A percentile compares a stretch with the other conserved stretches of the same genome.
Conservation (phyloP, 352 stramenopile species). For the Globisporangium iwayamae region DNA sequence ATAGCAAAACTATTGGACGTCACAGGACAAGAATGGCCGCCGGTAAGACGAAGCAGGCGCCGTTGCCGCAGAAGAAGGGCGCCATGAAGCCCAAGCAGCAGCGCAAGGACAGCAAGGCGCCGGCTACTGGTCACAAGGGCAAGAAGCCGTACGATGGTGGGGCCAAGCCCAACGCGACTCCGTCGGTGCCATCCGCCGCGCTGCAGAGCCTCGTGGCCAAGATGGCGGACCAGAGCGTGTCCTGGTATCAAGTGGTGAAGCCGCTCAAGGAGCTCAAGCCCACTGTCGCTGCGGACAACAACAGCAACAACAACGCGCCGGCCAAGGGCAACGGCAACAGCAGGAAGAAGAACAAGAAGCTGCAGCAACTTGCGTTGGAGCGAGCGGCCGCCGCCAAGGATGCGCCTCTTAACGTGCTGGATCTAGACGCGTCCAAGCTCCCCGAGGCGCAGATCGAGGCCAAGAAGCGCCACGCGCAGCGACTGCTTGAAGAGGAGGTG, state of each 20-base stretch:
- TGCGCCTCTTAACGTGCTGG: neutral
- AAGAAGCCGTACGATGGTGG: conserved; percentile 5
- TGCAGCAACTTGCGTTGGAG: neutral
- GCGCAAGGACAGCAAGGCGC: conserved; percentile 2
- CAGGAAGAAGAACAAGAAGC: conserved; percentile 20
- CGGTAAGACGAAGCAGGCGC: conserved; percentile 1
- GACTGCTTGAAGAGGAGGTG: conserved; percentile 57
- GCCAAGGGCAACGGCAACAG: conserved; percentile 10
- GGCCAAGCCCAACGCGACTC: conserved; percentile 4
- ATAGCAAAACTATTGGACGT: conserved; percentile 14
- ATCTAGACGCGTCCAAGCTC: conserved; percentile 22
- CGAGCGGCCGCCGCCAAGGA: neutral
- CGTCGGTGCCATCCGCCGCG: conserved; percentile 5
- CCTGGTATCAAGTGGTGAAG: conserved; percentile 31
- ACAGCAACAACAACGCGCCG: neutral
- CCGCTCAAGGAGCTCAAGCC: conserved; percentile 14
- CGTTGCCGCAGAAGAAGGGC: conserved; percentile 11
- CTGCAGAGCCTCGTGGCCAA: conserved; percentile 29
- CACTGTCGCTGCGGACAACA: neutral
- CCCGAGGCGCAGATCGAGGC: conserved; percentile 17
- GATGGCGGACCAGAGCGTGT: conserved; percentile 27
- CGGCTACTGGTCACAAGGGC: conserved; percentile 4
- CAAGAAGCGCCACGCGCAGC: conserved; percentile 58
- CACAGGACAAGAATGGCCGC: conserved; percentile 9
- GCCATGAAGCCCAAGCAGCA: conserved; percentile 3